Base-by-base conservation (phyloP, 2,329 filamentous ascomycete genomes). In the Hymenoscyphus fraxineus region DNA sequence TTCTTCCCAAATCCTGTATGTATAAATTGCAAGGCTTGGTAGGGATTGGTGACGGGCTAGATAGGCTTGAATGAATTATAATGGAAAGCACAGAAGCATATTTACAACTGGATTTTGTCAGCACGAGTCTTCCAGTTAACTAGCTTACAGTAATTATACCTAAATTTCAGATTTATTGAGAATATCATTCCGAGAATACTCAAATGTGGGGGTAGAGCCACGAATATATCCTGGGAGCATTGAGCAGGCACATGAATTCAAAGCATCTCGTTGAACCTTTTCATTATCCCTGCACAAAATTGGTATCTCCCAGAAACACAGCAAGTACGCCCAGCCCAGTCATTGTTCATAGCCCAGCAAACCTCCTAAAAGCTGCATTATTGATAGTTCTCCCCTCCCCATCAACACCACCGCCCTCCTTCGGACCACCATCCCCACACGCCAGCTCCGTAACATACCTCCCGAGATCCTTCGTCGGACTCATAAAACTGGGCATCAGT, bases 371-470 rank as follows among this genome's bases (percentile, higher is more conserved):
- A 1, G 73, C 79, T 27, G 68, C 68, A 71, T 82, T 81, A 6
- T 72, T 13, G 77, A 74, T 58, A 32, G 69, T 74, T 61, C 73
- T 71, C 40, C 73, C 73, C 62, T 73, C 80, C 35, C 77, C 77
- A 59, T 74, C 74, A 47, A 76, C 72, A 4, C 81, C 72, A 5
- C 79, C 71, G 1, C 75, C 73, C 0, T 75, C 76, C 31, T 82
- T 40, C 51, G 75, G 75, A 61, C 75, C 72, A 0, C 80, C 80
- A 69, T 82, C 78, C 6, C 80, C 78, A 70, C 79, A 75, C 5
- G 82, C 82, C 68, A 86, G 71, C 59, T 81, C 77, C 0, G 80
- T 78, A 68, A 83, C 71, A 32, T 82, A 79, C 39, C 73, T 76
- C 0, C 80, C 82, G 66, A 86, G 73, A 31, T 80, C 76, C 64